Evolutionary conservation across 2,329 filamentous ascomycete species (phyloP).

Genomic region (Corynespora cassiicola): DNA sequence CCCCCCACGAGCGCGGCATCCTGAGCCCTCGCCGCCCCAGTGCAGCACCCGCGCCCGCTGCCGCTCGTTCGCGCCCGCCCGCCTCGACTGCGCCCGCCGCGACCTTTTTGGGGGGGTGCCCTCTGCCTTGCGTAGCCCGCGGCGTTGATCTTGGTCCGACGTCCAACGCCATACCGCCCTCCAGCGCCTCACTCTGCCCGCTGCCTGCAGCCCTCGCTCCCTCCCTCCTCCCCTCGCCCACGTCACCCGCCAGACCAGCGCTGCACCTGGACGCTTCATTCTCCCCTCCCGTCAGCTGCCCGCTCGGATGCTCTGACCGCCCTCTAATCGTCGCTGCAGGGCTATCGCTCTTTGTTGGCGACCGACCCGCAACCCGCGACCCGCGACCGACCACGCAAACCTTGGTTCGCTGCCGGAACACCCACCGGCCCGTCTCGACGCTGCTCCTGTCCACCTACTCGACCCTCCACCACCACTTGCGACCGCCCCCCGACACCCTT

Average conservation of each 20-base stretch:
- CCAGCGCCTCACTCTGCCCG: background rate
- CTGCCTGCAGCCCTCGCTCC: background rate
- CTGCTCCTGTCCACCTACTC: background rate
- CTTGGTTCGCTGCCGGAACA: too few species aligned
- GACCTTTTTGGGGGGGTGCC: too few species aligned
- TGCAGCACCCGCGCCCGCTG: background rate
- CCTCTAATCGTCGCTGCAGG: constrained; percentile 2
- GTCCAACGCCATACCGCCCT: too few species aligned
- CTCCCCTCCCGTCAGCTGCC: background rate
- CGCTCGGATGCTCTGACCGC: constrained; percentile 8
- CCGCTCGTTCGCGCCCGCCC: too few species aligned
- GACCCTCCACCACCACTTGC: constrained; percentile 1
- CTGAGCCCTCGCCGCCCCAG: too few species aligned
- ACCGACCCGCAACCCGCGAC: background rate
- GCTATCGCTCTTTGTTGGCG: background rate
- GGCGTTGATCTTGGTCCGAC: too few species aligned
- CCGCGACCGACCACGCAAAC: background rate
- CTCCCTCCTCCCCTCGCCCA: background rate
- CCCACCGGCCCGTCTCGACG: background rate
- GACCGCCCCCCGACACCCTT: background rate
- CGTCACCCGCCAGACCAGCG: background rate
- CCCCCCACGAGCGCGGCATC: too few species aligned
- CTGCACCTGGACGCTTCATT: constrained; percentile 9
- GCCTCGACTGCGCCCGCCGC: too few species aligned
- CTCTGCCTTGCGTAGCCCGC: too few species aligned